Evolutionary conservation across 2,329 filamentous ascomycete species (phyloP).

Genomic region (Colletotrichum sp.): DNA sequence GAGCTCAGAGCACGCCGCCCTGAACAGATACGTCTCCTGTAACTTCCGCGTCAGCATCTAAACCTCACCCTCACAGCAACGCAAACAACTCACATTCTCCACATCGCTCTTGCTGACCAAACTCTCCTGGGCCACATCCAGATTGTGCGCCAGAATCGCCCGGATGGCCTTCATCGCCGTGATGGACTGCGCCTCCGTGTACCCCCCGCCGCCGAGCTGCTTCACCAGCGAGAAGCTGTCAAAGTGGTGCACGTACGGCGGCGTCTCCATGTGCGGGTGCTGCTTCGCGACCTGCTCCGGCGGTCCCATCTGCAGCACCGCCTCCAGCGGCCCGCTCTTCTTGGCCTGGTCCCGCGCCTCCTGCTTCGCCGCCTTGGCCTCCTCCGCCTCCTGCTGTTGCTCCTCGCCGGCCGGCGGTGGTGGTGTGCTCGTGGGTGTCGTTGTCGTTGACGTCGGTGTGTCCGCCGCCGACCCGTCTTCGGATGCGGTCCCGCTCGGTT

Average conservation of each 20-base stretch:
- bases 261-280: constrained; percentile 72
- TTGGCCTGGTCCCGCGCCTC: constrained; percentile 40
- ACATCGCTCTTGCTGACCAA: constrained; percentile 91
- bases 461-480: background rate
- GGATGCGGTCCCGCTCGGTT: background rate
- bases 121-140: constrained; percentile 79
- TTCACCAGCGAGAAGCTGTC: constrained; percentile 91
- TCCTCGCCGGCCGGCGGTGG: background rate
- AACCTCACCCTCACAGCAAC: no score
- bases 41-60: background rate
- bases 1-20: constrained; percentile 90
- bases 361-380: constrained; percentile 29
- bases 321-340: constrained; percentile 55
- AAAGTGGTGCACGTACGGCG: constrained; percentile 93
- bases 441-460: constrained; percentile 14
- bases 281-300: constrained; percentile 46
- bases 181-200: constrained; percentile 75
- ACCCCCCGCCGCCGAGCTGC: constrained; percentile 74
- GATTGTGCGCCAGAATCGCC: constrained; percentile 75
- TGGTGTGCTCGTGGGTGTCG: background rate
- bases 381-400: background rate
- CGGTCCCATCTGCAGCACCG: constrained; percentile 52
- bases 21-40: constrained; percentile 85
- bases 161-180: constrained; percentile 93
- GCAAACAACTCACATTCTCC: constrained; percentile 77